Base-by-base conservation (phyloP, 1,139 yeast genomes). In the Pichia sp. region DNA sequence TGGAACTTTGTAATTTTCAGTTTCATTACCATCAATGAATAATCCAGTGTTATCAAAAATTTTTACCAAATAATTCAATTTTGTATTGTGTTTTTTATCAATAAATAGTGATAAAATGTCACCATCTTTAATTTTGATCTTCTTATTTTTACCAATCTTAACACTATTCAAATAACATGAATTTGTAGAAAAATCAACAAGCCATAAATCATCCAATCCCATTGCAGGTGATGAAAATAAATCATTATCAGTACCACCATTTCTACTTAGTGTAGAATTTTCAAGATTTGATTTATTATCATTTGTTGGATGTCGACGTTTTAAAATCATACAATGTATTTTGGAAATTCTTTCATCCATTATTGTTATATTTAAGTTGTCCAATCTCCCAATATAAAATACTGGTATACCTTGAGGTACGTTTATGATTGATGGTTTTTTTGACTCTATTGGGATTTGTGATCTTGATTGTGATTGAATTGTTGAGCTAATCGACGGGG, bases 291-390 rank as follows among this genome's bases (percentile, higher is more conserved):
- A 23, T n/a, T 41, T 36, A 13, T 32, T 30, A 6, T 42, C 49
- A 9, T 42, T 35, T 11, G 76, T 73, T 0, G 82, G 80, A 58
- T 81, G 86, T 47, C 85, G 69, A 52, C 76, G 73, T 57, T 82
- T 78, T 47, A 73, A 62, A 16, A 92, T 68, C 37, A 82, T 70
- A 62, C 97, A 89, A 63, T 92, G 97, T 4, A 83, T 73, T 54
- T 88, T 85, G 2, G 97, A 89, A 58, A 90, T 75, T 45, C 96
- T 69, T 56, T 77, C 84, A 58, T 89, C 96, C 38, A 75, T 70
- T 16, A 88, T 76, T 42, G 68, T 70, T 23, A 74, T 71, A 57
- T 82, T 80, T 51, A 85, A 79, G 1, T 77, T 53, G 12, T 56
- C 58, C 35, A 76, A 73, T 42, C 94, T 65, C 0, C 94, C 94